Conservation (phyloP, 257 asterid genomes). For the Penstemon barbatus region DNA sequence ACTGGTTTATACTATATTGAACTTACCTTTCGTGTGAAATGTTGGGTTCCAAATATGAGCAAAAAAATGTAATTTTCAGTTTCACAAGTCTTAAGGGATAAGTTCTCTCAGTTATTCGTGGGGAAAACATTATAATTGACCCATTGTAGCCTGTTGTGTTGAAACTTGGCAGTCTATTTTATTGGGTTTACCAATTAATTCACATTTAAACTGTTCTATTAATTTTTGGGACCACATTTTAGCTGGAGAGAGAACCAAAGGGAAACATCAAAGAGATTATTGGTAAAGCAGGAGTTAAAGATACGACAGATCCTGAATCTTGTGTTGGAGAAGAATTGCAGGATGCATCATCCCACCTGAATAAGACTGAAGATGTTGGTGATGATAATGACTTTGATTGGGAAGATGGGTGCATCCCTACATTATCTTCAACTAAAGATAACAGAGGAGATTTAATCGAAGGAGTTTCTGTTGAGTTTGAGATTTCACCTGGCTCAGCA, state of each 20-base stretch:
- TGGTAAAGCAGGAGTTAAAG: slow-evolving; percentile 26
- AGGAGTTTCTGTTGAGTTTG: slow-evolving; percentile 83
- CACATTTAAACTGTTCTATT: background rate
- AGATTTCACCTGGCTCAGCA: slow-evolving; percentile 52
- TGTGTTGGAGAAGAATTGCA: slow-evolving; percentile 35
- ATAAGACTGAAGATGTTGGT: slow-evolving; percentile 38
- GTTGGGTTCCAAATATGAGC: background rate
- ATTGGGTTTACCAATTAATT: slow-evolving; percentile 5
- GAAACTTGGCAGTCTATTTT: background rate
- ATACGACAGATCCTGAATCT: slow-evolving; percentile 34
- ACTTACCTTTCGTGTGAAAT: background rate
- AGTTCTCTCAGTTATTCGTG: background rate
- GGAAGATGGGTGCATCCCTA: slow-evolving; percentile 77
- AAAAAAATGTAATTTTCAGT: background rate
- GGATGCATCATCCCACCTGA: slow-evolving; percentile 30
- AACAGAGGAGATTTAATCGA: slow-evolving; percentile 38
- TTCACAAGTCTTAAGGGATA: background rate
- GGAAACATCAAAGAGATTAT: slow-evolving; percentile 23
- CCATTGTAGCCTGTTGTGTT: background rate
- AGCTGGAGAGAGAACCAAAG: slow-evolving; percentile 43
- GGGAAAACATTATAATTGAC: background rate
- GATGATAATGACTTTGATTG: slow-evolving; percentile 63
- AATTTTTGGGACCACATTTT: slow-evolving; percentile 22
- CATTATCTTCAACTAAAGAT: slow-evolving; percentile 34
- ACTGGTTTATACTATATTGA: background rate